These are phyloP conservation scores for Helichrysum umbraculigerum DNA, from an alignment of 129 eudicot genomes.

Conservation along the genomic window DNA sequence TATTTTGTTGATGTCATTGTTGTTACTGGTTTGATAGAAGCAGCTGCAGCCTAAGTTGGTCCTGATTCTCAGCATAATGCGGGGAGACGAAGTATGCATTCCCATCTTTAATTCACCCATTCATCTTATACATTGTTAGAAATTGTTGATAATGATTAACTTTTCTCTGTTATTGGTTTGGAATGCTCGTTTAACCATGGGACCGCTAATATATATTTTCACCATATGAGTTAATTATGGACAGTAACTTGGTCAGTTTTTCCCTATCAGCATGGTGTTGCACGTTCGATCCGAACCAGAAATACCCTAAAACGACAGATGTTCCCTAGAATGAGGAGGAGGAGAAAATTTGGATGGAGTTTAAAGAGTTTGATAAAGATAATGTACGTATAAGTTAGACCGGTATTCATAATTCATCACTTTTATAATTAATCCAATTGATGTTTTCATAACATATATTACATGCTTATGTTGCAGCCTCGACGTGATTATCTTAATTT, in stretches of 20 bases:
- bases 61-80: no score
- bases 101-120: not conserved
- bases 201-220: no score
- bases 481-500: not conserved
- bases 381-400: not conserved
- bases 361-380: not conserved
- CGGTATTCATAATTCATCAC: not conserved
- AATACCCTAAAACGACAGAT: not conserved
- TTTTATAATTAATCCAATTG: not conserved
- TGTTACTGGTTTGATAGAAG: no score
- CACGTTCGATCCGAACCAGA: no score
- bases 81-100: not conserved
- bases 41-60: no score
- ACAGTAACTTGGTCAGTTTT: not conserved
- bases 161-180: not conserved
- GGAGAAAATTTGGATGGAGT: constrained; percentile 3
- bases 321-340: not conserved
- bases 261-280: not conserved
- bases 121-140: not conserved
- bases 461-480: not conserved
- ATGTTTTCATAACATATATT: not conserved
- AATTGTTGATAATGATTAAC: not conserved
- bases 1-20: no score
- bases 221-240: not conserved
- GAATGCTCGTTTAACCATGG: not conserved